phyloP scores from a whole-genome alignment of 768 basidiomycete species.

The Mycena epipterygia region DNA sequence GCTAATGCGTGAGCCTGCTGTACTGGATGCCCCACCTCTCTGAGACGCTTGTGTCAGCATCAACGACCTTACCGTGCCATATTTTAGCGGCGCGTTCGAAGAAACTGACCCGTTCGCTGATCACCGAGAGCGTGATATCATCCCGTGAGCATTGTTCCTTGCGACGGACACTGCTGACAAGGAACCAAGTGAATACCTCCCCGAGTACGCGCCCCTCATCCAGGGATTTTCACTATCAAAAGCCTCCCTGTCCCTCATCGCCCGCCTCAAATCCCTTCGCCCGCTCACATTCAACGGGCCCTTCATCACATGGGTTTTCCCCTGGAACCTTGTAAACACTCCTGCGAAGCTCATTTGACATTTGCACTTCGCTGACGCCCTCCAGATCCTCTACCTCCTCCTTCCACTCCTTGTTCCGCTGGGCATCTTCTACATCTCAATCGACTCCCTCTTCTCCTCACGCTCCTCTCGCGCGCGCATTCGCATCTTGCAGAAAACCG shows the following conservation, averaged over 20 bases:
- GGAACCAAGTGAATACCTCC: background rate
- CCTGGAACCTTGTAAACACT: conserved; percentile 45
- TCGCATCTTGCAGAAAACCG: conserved; percentile 6
- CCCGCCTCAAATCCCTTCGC: conserved; percentile 10
- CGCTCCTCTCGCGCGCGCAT: conserved; percentile 41
- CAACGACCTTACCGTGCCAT: conserved; percentile 54
- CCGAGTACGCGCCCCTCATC: conserved; percentile 36
- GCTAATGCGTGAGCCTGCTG: conserved; percentile 46
- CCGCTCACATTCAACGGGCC: conserved; percentile 38
- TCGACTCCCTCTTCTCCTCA: conserved; percentile 41
- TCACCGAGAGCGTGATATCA: conserved; percentile 41
- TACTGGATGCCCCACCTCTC: background rate
- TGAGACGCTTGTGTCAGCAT: conserved; percentile 2
- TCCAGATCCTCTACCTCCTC: conserved; percentile 36
- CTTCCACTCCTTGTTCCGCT: conserved; percentile 47
- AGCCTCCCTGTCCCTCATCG: conserved; percentile 16
- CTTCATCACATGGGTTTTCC: conserved; percentile 40
- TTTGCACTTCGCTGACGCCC: background rate
- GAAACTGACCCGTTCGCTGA: conserved; percentile 47
- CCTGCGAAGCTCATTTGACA: background rate
- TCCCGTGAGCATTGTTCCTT: conserved; percentile 38
- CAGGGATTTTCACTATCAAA: conserved; percentile 33
- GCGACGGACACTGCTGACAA: background rate
- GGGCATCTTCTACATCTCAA: conserved; percentile 34
- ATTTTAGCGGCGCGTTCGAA: conserved; percentile 50